Evolutionary conservation across 2,329 filamentous ascomycete species (phyloP).

Genomic region (Botrytis medusae): DNA sequence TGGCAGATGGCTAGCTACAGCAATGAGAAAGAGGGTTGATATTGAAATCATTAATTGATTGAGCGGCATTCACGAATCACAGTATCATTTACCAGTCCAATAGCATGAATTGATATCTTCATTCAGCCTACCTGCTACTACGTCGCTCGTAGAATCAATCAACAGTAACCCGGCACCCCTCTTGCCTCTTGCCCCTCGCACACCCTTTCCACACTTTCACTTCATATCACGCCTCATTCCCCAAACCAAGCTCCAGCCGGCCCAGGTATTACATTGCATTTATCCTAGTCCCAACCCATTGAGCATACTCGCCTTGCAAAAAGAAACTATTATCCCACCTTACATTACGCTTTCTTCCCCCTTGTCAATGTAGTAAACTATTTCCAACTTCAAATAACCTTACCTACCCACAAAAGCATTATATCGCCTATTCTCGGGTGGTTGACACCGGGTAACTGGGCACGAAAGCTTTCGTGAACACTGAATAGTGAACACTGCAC

Average conservation of each 20-base stretch:
- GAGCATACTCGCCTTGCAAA: neutral
- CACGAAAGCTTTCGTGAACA: slow-evolving; percentile 13
- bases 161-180: neutral
- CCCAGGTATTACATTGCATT: neutral
- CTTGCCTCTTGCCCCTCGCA: neutral
- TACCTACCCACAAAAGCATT: neutral
- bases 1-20: neutral
- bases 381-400: neutral
- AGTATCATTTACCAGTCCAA: neutral
- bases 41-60: neutral
- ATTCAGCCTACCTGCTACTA: neutral
- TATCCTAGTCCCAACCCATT: neutral
- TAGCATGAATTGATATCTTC: neutral
- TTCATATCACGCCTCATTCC: neutral
- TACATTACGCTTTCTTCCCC: neutral
- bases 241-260: neutral
- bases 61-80: neutral
- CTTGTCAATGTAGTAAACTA: neutral
- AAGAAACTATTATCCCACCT: neutral
- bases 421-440: slow-evolving; percentile 19
- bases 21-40: neutral
- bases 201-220: neutral
- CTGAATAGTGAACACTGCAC: slow-evolving; percentile 8
- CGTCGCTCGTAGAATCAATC: neutral
- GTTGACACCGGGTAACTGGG: slow-evolving; percentile 19